Evolutionary conservation across 2,329 filamentous ascomycete genomes (phyloP).

Genomic region (Aspergillus amoenus): DNA sequence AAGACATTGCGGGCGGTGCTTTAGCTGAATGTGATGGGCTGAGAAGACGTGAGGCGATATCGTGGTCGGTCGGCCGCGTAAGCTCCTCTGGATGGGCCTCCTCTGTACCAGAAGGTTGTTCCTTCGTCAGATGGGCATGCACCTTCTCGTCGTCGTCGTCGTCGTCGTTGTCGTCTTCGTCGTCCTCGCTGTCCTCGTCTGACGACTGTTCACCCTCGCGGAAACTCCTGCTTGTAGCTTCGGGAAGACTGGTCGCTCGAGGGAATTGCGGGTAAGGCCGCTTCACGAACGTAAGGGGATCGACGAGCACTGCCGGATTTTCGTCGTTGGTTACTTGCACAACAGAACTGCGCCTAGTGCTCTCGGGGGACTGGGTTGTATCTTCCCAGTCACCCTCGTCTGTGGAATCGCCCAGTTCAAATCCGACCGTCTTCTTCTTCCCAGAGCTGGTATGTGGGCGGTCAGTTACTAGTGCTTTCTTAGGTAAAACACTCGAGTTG

Average conservation of each 20-base stretch:
- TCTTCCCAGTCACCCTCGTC: slow-evolving; percentile 51
- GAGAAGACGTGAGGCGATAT: slow-evolving; percentile 39
- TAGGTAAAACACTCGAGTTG: slow-evolving; percentile 35
- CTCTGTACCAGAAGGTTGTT: slow-evolving; percentile 17
- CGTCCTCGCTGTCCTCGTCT: slow-evolving; percentile 22
- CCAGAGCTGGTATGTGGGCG: slow-evolving; percentile 35
- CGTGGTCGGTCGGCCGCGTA: slow-evolving; percentile 30
- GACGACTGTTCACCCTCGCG: slow-evolving; percentile 24
- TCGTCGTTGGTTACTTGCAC: slow-evolving; percentile 37
- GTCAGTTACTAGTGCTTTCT: slow-evolving; percentile 39
- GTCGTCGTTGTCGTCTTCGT: slow-evolving; percentile 23
- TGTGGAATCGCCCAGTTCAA: slow-evolving; percentile 45
- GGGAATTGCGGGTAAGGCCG: slow-evolving; percentile 39
- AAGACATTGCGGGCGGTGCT: slow-evolving; percentile 50
- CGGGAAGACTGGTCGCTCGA: slow-evolving; percentile 40
- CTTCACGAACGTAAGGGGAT: slow-evolving; percentile 43
- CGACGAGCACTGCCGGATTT: slow-evolving; percentile 35
- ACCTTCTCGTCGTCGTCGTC: slow-evolving; percentile 23
- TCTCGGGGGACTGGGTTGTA: slow-evolving; percentile 49
- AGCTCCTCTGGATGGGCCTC: slow-evolving; percentile 20
- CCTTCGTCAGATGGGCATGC: not conserved
- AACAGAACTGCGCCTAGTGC: slow-evolving; percentile 47
- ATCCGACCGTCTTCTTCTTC: slow-evolving; percentile 48
- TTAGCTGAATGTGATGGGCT: slow-evolving; percentile 42
- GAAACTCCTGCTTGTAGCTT: slow-evolving; percentile 36